These are phyloP conservation scores for Panus rudis DNA, from an alignment of 768 basidiomycete species.

Conservation along the genomic window DNA sequence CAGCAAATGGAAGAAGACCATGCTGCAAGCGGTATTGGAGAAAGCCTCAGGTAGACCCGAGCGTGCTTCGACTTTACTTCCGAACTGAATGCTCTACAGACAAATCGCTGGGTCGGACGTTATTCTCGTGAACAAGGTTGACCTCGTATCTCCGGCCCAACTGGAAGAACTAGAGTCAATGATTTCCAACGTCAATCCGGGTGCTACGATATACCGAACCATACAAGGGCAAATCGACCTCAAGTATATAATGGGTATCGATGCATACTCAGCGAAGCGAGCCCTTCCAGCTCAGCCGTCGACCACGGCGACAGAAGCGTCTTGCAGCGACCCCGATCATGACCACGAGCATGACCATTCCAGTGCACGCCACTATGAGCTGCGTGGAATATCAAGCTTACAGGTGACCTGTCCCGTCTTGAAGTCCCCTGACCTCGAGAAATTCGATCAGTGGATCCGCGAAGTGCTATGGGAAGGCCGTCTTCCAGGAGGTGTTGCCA, in stretches of 20 bases:
- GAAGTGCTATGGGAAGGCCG: slow-evolving; percentile 73
- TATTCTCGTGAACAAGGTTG: slow-evolving; percentile 86
- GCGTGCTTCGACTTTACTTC: neutral
- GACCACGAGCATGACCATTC: slow-evolving; percentile 30
- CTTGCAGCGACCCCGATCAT: slow-evolving; percentile 20
- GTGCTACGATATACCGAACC: slow-evolving; percentile 68
- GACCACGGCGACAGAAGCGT: no score
- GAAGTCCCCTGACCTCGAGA: slow-evolving; percentile 35
- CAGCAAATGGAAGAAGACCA: slow-evolving; percentile 87
- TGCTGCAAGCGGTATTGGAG: slow-evolving; percentile 57
- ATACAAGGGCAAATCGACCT: slow-evolving; percentile 69
- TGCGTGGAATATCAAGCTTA: slow-evolving; percentile 79
- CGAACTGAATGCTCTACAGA: slow-evolving; percentile 33
- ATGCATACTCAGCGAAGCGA: slow-evolving; percentile 61
- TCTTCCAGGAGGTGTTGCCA: slow-evolving; percentile 28
- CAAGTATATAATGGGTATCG: slow-evolving; percentile 66
- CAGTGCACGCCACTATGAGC: slow-evolving; percentile 48
- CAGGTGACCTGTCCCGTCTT: slow-evolving; percentile 65
- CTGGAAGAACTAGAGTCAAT: slow-evolving; percentile 46
- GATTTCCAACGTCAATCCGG: slow-evolving; percentile 75
- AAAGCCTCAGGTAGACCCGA: slow-evolving; percentile 63
- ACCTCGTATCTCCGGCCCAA: slow-evolving; percentile 49
- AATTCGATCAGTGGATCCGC: slow-evolving; percentile 77
- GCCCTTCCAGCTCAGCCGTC: slow-evolving; percentile 13
- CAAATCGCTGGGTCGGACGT: slow-evolving; percentile 94